Conservation (phyloP, 305 asterid genomes). For the Plantago coronopus region DNA sequence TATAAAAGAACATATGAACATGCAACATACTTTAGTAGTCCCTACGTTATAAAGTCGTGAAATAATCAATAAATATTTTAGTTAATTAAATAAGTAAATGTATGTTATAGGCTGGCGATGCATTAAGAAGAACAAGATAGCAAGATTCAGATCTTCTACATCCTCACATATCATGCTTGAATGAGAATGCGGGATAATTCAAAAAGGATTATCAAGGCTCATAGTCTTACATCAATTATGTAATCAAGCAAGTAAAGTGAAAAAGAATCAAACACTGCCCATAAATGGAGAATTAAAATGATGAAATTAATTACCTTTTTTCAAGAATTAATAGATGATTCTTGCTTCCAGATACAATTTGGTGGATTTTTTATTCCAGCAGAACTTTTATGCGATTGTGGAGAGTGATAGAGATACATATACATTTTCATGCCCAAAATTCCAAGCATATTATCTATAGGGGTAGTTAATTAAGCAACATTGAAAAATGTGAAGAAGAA, state of each 20-base stretch:
- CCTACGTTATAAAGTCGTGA: too few species aligned
- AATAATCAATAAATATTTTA: too few species aligned
- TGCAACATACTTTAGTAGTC: too few species aligned
- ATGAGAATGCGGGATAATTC: neutral
- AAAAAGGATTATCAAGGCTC: too few species aligned
- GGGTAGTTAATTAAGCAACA: neutral
- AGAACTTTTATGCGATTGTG: neutral
- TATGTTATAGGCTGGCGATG: too few species aligned
- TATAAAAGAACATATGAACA: too few species aligned
- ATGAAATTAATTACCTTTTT: neutral
- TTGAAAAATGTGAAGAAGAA: neutral
- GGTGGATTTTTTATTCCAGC: too few species aligned
- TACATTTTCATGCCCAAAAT: neutral
- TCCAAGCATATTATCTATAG: neutral
- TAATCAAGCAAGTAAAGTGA: neutral
- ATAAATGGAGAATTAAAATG: neutral
- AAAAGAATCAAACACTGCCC: neutral
- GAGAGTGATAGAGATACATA: neutral
- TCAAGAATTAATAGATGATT: neutral
- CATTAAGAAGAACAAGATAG: too few species aligned
- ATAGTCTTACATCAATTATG: neutral
- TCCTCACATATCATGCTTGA: neutral
- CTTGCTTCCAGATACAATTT: neutral
- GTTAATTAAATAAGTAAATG: too few species aligned
- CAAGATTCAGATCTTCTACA: neutral